Percentiles rank a stretch among this genome's conserved stretches.
Evolutionary conservation across 331 rosid genomes (phyloP).

Genomic region (Dryas integrifolia): DNA sequence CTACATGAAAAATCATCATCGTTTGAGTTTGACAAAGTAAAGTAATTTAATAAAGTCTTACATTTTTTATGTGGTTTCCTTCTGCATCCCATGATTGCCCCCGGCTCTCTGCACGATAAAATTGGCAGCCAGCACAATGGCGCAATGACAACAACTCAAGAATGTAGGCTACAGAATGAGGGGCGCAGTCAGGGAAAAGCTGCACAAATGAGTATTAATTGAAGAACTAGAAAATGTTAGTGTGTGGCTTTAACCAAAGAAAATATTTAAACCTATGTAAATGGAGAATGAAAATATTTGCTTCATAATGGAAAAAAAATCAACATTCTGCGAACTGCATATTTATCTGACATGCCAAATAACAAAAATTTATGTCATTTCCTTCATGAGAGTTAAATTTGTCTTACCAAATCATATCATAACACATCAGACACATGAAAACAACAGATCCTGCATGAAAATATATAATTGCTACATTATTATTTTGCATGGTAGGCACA

Average conservation of each 20-base stretch:
- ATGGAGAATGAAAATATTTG: background rate
- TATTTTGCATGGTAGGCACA: background rate
- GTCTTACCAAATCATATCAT: background rate
- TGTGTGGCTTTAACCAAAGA: background rate
- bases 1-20: background rate
- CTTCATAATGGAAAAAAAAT: background rate
- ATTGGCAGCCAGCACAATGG: slow-evolving; percentile 91
- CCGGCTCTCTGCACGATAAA: slow-evolving; percentile 84
- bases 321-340: background rate
- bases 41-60: slow-evolving; percentile 34
- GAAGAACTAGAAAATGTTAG: slow-evolving; percentile 10
- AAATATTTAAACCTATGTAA: background rate
- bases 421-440: background rate
- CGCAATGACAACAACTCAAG: slow-evolving; percentile 60
- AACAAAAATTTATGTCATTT: background rate
- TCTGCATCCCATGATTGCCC: slow-evolving; percentile 78
- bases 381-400: background rate
- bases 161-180: slow-evolving; percentile 73
- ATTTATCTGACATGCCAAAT: background rate
- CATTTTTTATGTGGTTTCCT: slow-evolving; percentile 81
- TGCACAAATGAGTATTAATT: slow-evolving; percentile 39
- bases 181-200: slow-evolving; percentile 95
- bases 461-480: background rate
- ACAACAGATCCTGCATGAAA: background rate
- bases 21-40: background rate